Conservation (phyloP, 1,139 yeast species). For the Yamadazyma mexicana region DNA sequence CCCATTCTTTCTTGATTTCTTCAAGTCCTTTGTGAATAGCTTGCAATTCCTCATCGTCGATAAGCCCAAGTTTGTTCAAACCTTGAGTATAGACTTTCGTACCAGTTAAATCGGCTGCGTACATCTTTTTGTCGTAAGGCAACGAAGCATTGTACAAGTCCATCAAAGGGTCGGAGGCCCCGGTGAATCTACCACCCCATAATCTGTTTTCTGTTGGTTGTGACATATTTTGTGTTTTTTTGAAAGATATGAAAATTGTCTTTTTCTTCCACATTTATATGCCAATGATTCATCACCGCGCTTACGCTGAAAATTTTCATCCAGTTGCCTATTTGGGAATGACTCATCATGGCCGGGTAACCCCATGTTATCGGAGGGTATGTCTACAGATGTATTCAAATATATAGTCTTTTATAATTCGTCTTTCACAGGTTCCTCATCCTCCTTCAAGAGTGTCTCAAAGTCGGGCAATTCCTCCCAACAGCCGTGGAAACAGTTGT, state of each 20-base stretch:
- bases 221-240: conserved; percentile 12
- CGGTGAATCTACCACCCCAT: conserved; percentile 99
- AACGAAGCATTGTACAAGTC: conserved; percentile 93
- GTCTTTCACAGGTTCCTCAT: too few species aligned
- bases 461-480: too few species aligned
- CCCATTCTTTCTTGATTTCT: conserved; percentile 79
- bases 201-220: conserved; percentile 62
- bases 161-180: conserved; percentile 96
- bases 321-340: conserved; percentile 25
- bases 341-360: conserved; percentile 3
- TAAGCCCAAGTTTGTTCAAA: conserved; percentile 70
- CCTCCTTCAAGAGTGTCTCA: too few species aligned
- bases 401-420: too few species aligned
- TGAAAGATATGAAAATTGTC: background rate
- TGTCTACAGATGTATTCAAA: too few species aligned
- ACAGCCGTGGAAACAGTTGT: too few species aligned
- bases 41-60: conserved; percentile 66
- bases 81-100: conserved; percentile 93
- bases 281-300: conserved; percentile 40
- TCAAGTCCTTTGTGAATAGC: conserved; percentile 83
- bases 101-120: conserved; percentile 89
- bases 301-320: conserved; percentile 16
- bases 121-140: conserved; percentile 95
- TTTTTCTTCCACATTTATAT: background rate
- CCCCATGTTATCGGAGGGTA: too few species aligned